Evolutionary conservation across 176 grass and related monocot species (phyloP).

Genomic region (Chrysopogon serrulatus): DNA sequence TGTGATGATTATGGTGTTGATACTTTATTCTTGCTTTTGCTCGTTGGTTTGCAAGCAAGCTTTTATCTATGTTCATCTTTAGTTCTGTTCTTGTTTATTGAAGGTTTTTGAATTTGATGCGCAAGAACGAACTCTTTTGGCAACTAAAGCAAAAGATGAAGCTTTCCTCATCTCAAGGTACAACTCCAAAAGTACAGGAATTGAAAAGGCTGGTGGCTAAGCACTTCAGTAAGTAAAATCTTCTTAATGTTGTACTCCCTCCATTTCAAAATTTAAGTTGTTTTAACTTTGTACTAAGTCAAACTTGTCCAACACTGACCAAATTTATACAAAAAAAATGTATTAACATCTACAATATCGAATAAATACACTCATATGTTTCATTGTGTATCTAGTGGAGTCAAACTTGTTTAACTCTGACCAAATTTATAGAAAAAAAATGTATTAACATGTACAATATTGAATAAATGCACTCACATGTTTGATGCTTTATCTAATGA

Average conservation of each 20-base stretch:
- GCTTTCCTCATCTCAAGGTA: slow-evolving; percentile 43
- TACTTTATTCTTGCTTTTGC: slow-evolving; percentile 4
- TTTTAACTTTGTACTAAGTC: neutral
- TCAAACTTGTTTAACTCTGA: neutral
- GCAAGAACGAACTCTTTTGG: slow-evolving; percentile 46
- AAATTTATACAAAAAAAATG: neutral
- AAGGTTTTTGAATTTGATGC: slow-evolving; percentile 59
- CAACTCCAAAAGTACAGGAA: slow-evolving; percentile 59
- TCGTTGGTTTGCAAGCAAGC: slow-evolving; percentile 1
- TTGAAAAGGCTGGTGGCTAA: slow-evolving; percentile 42
- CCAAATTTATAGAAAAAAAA: neutral
- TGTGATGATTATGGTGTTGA: neutral
- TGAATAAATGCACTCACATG: neutral
- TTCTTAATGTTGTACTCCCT: neutral
- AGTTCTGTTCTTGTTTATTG: slow-evolving; percentile 21
- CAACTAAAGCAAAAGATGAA: slow-evolving; percentile 68
- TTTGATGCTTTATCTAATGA: neutral
- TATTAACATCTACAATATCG: too few relatives aligned
- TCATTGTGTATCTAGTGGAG: too few relatives aligned
- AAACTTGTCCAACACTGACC: neutral
- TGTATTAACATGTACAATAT: neutral
- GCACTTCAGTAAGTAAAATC: slow-evolving; percentile 69
- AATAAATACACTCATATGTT: too few relatives aligned
- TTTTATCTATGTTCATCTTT: neutral
- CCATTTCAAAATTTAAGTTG: neutral